Evolutionary conservation across 495 filamentous ascomycete genomes (phyloP).

Genomic region (Penicillium simplicissimum): DNA sequence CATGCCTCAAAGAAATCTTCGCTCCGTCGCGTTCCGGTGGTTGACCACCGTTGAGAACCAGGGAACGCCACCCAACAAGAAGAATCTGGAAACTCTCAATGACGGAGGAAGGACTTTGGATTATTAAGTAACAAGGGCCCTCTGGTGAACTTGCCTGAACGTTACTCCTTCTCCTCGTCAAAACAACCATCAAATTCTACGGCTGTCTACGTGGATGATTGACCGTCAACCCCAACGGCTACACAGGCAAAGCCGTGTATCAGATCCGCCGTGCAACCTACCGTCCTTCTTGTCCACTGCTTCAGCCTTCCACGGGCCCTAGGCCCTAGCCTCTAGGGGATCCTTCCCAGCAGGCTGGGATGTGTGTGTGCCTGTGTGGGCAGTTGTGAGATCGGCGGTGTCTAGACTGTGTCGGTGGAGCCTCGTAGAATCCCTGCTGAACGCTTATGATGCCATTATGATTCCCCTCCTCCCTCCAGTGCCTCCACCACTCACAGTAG

Average conservation of each 20-base stretch:
- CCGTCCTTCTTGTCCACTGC: not conserved
- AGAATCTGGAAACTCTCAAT: not conserved
- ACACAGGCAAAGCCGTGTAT: constrained; percentile 1
- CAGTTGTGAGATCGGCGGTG: constrained; percentile 23
- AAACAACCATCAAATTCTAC: not conserved
- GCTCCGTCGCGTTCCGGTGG: constrained; percentile 29
- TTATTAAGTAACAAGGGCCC: too few species aligned
- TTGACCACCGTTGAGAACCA: constrained; percentile 14
- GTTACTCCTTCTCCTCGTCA: not conserved
- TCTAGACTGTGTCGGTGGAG: constrained; percentile 26
- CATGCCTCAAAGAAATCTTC: constrained; percentile 2
- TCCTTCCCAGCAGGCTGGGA: not conserved
- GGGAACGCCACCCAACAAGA: constrained; percentile 2
- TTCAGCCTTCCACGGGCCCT: too few species aligned
- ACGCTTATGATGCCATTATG: constrained; percentile 29
- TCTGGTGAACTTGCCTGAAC: too few species aligned
- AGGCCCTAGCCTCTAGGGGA: too few species aligned
- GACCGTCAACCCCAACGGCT: not conserved
- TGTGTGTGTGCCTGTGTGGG: not conserved
- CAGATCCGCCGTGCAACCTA: not conserved
- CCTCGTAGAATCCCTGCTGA: not conserved
- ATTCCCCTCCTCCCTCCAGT: not conserved
- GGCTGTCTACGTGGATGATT: not conserved
- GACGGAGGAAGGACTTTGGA: too few species aligned
- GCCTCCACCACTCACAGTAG: not conserved